Conservation (phyloP, 2,329 filamentous ascomycete genomes). For the Fusarium oligoseptatum region DNA sequence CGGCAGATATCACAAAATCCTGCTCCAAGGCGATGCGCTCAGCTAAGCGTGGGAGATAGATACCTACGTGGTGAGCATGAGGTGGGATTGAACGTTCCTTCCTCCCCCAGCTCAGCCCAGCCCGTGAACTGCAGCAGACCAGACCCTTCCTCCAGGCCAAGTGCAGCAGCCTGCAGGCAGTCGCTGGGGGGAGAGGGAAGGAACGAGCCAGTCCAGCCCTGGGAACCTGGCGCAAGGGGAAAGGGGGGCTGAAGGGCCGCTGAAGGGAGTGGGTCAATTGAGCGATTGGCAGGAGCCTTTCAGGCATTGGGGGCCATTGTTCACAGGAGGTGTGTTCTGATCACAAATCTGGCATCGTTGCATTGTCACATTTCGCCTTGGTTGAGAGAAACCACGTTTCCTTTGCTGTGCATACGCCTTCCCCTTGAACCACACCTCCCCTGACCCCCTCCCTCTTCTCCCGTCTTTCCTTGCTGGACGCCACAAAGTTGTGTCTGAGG, state of each 20-base stretch:
- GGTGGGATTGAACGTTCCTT: conserved; percentile 5
- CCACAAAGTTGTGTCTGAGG: conserved; percentile 16
- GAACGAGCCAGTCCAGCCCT: conserved; percentile 31
- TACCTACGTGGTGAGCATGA: neutral
- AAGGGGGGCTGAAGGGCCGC: conserved; percentile 29
- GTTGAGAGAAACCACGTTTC: conserved; percentile 31
- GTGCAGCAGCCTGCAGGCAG: conserved; percentile 40
- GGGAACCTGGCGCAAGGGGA: conserved; percentile 39
- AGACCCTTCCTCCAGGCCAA: conserved; percentile 15
- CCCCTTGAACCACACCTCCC: conserved; percentile 4
- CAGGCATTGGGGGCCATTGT: conserved; percentile 23
- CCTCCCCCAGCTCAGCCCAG: conserved; percentile 2
- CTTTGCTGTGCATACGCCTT: conserved; percentile 18
- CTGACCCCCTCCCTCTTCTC: conserved; percentile 28
- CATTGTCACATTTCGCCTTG: conserved; percentile 32
- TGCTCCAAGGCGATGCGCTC: conserved; percentile 8
- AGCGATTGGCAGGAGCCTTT: conserved; percentile 15
- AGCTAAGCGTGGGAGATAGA: neutral
- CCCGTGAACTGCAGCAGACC: conserved; percentile 36
- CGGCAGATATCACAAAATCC: neutral
- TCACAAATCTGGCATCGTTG: conserved; percentile 16
- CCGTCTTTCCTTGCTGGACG: conserved; percentile 27
- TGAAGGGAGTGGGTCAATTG: conserved; percentile 17
- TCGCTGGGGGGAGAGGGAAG: conserved; percentile 16
- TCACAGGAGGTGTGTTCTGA: conserved; percentile 15